Evolutionary conservation across 2,329 filamentous ascomycete genomes (phyloP), one percentile per base, ranked within the genome.

Genomic region (Diaporthe longicolla): DNA sequence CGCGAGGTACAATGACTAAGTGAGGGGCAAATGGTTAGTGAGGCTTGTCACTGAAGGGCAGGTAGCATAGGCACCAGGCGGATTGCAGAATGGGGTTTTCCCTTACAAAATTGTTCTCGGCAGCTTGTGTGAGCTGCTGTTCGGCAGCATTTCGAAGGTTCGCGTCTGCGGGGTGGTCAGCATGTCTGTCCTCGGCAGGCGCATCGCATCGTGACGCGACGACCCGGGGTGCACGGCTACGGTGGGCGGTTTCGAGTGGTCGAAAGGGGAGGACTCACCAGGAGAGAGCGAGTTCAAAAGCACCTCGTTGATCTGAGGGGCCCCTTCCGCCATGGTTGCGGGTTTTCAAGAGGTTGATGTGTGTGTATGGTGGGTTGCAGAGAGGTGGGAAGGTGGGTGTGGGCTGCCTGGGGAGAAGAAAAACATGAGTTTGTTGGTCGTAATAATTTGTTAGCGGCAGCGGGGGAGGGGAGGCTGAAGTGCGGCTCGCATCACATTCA

Each of bases 221-320:
- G 72, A 72, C 58, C 70, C 68, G 73, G 75, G 50, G 54, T 75
- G 63, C 43, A 77, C 73, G 71, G 54, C 66, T 52, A 26, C 75
- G 57, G 40, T 40, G 52, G 29, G 48, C 29, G 58, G 26, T 24
- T 37, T 61, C 40, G 37, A 57, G 59, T n/a, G 35, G 73, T 21
- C 29, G 29, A 37, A 37, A 68, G 69, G 74, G 76, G 75, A 76
- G 77, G 78, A 85, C 93, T 84, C 88, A 98, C 97, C 96, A 83
- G 95, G 90, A 83, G 95, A 97, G 87, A 98, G 92, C 85, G 97
- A 98, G 89, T 95, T 96, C 87, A 95, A 92, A 89, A 99, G 93
- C 88, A 99, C 96, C 88, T 95, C 93, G 89, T 96, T 97, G 89
- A 98, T 97, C 88, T 98, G 95, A 93, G 97, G 87, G 73, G 83